A percentile compares a stretch with the other conserved stretches of the same genome.
phyloP scores from a whole-genome alignment of 345 rosid species.

The Corchorus capsularis region DNA sequence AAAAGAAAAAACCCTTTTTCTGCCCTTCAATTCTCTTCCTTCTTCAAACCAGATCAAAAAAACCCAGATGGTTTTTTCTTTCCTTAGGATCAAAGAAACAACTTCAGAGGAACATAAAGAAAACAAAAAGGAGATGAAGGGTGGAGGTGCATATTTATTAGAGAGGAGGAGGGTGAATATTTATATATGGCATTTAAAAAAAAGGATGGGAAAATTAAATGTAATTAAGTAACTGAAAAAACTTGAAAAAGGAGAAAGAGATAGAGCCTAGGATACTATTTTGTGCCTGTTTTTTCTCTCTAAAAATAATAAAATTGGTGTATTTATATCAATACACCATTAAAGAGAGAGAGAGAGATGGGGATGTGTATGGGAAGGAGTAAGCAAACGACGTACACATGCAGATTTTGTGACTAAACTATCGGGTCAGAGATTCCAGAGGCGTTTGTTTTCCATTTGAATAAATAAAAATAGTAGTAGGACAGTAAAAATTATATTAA shows the following conservation, averaged over 20 bases:
- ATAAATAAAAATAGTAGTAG: constrained; percentile 1
- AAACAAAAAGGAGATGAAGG: constrained; percentile 3
- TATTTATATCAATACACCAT: background rate
- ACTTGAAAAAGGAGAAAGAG: constrained; percentile 30
- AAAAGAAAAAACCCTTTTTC: constrained; percentile 18
- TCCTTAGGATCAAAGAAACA: background rate
- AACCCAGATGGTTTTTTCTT: background rate
- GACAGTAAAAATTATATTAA: background rate
- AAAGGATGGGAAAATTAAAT: background rate
- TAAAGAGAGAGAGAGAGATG: constrained; percentile 18
- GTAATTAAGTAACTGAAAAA: constrained; percentile 42
- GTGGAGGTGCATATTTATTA: constrained; percentile 25
- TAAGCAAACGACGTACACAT: constrained; percentile 72
- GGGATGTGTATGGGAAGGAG: constrained; percentile 26
- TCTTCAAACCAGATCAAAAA: background rate
- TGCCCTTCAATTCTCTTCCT: background rate
- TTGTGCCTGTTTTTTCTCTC: constrained; percentile 3
- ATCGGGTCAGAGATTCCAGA: constrained; percentile 80
- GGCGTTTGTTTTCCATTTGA: constrained; percentile 39
- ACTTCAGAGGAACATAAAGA: background rate
- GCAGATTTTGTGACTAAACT: constrained; percentile 89
- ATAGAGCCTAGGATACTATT: constrained; percentile 31
- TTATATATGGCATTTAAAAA: background rate
- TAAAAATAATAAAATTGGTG: background rate
- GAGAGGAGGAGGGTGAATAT: constrained; percentile 8